Conservation (phyloP, 768 basidiomycete genomes). For the Hygrophorus russula region DNA sequence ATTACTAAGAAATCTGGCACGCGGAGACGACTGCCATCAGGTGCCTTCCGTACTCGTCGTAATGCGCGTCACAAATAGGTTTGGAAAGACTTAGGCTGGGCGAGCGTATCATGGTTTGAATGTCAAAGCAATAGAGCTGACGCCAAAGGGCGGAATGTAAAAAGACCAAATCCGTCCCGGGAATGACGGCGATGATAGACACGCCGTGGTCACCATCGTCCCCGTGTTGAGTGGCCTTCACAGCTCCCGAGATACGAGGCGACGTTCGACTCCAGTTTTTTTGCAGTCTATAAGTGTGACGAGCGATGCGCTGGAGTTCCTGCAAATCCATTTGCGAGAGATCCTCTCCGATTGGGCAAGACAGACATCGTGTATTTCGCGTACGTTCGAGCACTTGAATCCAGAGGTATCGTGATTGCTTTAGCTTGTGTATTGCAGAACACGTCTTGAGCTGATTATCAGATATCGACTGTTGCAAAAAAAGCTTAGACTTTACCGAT, state of each 20-base stretch:
- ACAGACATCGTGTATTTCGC: neutral
- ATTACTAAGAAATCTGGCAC: neutral
- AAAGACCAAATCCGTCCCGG: slow-evolving; percentile 7
- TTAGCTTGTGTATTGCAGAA: slow-evolving; percentile 7
- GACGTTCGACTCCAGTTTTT: slow-evolving; percentile 6
- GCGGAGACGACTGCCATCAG: neutral
- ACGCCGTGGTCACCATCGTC: neutral
- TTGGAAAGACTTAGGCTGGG: neutral
- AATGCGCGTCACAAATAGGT: slow-evolving; percentile 1
- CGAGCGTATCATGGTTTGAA: neutral
- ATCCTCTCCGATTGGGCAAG: slow-evolving; percentile 7
- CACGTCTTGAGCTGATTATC: slow-evolving; percentile 6
- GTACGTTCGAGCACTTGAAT: slow-evolving; percentile 6
- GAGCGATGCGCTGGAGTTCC: slow-evolving; percentile 5
- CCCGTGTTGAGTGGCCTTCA: slow-evolving; percentile 3
- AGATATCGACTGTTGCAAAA: neutral
- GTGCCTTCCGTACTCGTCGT: slow-evolving; percentile 4
- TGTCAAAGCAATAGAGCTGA: neutral
- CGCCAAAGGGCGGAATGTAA: neutral
- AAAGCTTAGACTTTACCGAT: neutral
- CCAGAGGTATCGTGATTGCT: slow-evolving; percentile 8
- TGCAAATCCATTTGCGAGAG: slow-evolving; percentile 5
- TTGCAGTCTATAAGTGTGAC: slow-evolving; percentile 4
- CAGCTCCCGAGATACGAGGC: slow-evolving; percentile 6
- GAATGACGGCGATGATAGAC: slow-evolving; percentile 8